Base-by-base conservation (phyloP, 2,329 filamentous ascomycete species). In the Neofusicoccum umdonicola region DNA sequence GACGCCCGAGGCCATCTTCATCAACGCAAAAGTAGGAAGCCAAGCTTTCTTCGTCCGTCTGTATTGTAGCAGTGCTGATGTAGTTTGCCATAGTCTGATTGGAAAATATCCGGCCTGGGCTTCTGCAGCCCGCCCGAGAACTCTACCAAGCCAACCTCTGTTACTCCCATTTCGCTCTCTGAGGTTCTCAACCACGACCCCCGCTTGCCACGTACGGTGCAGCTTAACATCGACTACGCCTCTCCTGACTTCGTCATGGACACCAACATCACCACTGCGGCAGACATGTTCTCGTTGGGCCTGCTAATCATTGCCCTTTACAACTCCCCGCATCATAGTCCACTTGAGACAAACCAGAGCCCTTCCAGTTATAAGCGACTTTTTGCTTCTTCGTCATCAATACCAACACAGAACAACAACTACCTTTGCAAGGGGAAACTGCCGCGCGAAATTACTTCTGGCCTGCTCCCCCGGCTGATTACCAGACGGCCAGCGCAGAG, bases 221-320 rank as follows among this genome's bases (percentile, higher is more conserved):
- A 98, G 76, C 82, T 99, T 66, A 91, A 95, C 74, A 84, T 98
- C 68, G 94, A 99, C 79, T 99, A 92, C 74, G 91, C 92, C 0
- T 97, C 93, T 1, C 95, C 95, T 1, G 95, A 99, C 77, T 97
- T 98, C 72, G 90, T 96, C 52, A 82, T 99, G 66, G 95, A 99
- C 78, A 92, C 89, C 67, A 96, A 93, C 74, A 84, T 97, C 62
- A 94, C 91, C 5, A 80, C 89, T 0, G 87, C 91, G 17, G 90
- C 93, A 61, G 95, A 99, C 77, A 91, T 99, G 84, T 99, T 97
- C 80, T 96, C 92, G 1, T 82, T 99, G 17, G 95, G 95, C 9
- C 82, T 99, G 51, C 79, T 99, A 39, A 94, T 95, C 64, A 84
- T 98, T 63, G 88, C 95, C 2, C 84, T 98, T 2, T 98, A 98